Evolutionary conservation across 2,329 filamentous ascomycete species (phyloP).

Genomic region (Talaromyces sp.): DNA sequence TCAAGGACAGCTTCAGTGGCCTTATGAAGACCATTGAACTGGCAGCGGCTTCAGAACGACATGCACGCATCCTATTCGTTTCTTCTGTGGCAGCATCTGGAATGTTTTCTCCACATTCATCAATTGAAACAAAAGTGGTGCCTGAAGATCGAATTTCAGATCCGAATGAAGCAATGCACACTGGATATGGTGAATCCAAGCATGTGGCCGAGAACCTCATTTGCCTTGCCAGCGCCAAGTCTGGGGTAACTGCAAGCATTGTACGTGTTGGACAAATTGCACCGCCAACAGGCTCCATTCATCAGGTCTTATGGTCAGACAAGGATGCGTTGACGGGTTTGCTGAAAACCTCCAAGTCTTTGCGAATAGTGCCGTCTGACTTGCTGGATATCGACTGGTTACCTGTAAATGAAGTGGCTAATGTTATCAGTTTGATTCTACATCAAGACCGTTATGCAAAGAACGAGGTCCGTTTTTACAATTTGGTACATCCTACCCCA

Average conservation of each 20-base stretch:
- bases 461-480: neutral
- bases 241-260: neutral
- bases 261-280: constrained; percentile 11
- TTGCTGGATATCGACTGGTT: constrained; percentile 10
- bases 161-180: constrained; percentile 1
- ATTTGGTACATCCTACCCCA: constrained; percentile 9
- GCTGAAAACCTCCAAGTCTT: neutral
- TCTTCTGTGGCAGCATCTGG: constrained; percentile 8
- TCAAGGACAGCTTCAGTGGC: constrained; percentile 8
- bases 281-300: neutral
- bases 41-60: neutral
- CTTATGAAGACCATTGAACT: constrained; percentile 9
- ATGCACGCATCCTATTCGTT: neutral
- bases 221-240: neutral
- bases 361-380: constrained; percentile 3
- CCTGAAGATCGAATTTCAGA: neutral
- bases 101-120: neutral
- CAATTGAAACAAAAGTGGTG: neutral
- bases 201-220: constrained; percentile 12
- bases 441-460: neutral
- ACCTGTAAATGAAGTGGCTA: neutral
- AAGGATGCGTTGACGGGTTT: constrained; percentile 1
- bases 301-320: neutral
- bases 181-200: constrained; percentile 13
- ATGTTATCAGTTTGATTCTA: neutral